Base-by-base conservation (phyloP, 257 asterid species). In the Schizonepeta tenuifolia region DNA sequence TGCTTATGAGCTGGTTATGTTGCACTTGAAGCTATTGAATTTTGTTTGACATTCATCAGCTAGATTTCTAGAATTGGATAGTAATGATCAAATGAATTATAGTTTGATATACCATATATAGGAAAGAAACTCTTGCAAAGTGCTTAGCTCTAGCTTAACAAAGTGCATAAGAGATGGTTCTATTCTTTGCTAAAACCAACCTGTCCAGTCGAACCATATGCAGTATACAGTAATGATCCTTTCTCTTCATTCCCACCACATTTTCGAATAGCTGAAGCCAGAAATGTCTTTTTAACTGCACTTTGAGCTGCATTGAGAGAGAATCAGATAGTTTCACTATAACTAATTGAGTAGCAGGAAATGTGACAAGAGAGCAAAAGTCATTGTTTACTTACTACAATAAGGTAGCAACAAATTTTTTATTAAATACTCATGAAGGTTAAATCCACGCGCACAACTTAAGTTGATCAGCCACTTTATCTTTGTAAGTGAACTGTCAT, bases 241-340 rank as follows among this genome's bases (percentile, higher is more conserved):
- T 95, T 94, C 79, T 90, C 97, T 74, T 78, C 95, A 73, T 92
- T 95, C 35, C 99, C 99, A 65, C 99, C 99, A 79, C 95, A 86
- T 84, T 95, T 95, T 50, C 88, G 84, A 77, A 88, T 92, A 71
- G 99, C 98, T 21, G 98, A 75, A 74, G 90, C 86, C 69, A 94
- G 82, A 79, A 88, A 94, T 11, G 96, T 94, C 9, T 90, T 83
- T 84, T 94, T 94, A 17, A 90, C 82, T 50, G 97, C 99, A 87
- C 91, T 89, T 80, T 94, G 99, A 50, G 95, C 99, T 94, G 97
- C 88, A 84, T 65, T 58, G 17, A 73, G 46, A 56, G 4, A 64
- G 47, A 38, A 21, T 54, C 46, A 62, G 58, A 49, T 31, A 59
- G 61, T 38, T 26, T 10, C 40, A 79, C 22, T 65, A 59, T 47